Percentiles rank a stretch among this genome's conserved stretches.
These are phyloP conservation scores for Colletotrichum euphorbiae DNA, from an alignment of 2,329 filamentous ascomycete genomes.

Conservation along the genomic window DNA sequence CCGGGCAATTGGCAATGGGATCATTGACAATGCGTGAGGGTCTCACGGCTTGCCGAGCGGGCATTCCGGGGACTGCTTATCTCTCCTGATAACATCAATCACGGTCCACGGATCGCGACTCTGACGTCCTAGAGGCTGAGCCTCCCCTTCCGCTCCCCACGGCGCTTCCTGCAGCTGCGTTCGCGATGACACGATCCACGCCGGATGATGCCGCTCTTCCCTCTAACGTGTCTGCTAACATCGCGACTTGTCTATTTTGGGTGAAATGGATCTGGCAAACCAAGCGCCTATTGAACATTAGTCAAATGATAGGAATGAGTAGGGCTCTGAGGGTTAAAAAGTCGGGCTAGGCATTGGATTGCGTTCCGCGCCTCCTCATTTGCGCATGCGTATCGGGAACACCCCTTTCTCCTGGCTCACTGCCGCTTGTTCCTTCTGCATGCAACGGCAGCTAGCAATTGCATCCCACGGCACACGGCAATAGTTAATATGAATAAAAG, in stretches of 20 bases:
- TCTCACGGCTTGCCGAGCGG: constrained; percentile 1
- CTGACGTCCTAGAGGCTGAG: constrained; percentile 19
- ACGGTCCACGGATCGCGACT: constrained; percentile 1
- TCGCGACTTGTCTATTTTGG: constrained; percentile 20
- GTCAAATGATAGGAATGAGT: constrained; percentile 7
- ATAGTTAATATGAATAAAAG: not conserved
- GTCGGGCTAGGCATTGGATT: too few species aligned
- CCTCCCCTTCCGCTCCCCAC: constrained; percentile 21
- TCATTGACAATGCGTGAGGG: constrained; percentile 6
- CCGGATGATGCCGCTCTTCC: constrained; percentile 23
- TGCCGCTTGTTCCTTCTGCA: not conserved
- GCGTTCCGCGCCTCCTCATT: too few species aligned
- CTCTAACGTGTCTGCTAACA: constrained; percentile 12
- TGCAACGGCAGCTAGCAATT: not conserved
- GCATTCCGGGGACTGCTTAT: constrained; percentile 2
- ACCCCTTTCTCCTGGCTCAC: not conserved
- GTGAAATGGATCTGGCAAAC: not conserved
- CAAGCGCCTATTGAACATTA: constrained; percentile 7
- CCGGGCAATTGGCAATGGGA: constrained; percentile 1
- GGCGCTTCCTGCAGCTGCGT: constrained; percentile 9
- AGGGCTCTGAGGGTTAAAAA: not conserved
- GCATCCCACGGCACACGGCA: not conserved
- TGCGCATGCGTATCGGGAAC: too few species aligned
- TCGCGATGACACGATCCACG: constrained; percentile 21
- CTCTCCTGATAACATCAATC: constrained; percentile 29